Conservation (phyloP, 1,284 basidiomycete genomes). For the Boletus hoseneyae region DNA sequence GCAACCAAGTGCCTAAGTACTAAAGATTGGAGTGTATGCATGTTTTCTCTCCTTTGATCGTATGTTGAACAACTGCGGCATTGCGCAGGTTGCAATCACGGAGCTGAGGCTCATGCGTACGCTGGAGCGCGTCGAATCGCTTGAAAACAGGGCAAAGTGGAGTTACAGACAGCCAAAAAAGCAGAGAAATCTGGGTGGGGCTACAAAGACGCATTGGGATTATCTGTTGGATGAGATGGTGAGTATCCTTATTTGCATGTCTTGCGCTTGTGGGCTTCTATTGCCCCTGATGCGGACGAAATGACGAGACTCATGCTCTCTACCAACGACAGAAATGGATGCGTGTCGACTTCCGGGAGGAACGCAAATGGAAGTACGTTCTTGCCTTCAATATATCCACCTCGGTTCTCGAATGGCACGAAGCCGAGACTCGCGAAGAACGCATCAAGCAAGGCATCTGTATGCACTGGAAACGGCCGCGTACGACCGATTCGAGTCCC, state of each 20-base stretch:
- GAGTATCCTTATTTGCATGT: conserved; percentile 25
- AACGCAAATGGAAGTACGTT: conserved; percentile 89
- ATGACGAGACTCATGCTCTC: conserved; percentile 5
- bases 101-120: conserved; percentile 78
- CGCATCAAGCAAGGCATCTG: conserved; percentile 67
- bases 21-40: conserved; percentile 73
- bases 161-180: conserved; percentile 96
- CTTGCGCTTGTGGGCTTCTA: background rate
- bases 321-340: conserved; percentile 80
- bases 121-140: conserved; percentile 80
- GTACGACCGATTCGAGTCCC: conserved; percentile 21
- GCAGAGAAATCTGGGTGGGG: conserved; percentile 74
- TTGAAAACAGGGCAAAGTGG: conserved; percentile 85
- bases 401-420: conserved; percentile 86
- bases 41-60: background rate
- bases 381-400: conserved; percentile 84
- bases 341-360: conserved; percentile 92
- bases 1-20: conserved; percentile 74
- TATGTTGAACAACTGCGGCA: background rate
- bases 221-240: conserved; percentile 97
- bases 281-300: background rate
- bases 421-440: conserved; percentile 61
- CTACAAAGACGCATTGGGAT: conserved; percentile 92
- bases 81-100: conserved; percentile 62
- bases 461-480: conserved; percentile 59